phyloP scores from a whole-genome alignment of 106 monocot species.

The Allium fistulosum region DNA sequence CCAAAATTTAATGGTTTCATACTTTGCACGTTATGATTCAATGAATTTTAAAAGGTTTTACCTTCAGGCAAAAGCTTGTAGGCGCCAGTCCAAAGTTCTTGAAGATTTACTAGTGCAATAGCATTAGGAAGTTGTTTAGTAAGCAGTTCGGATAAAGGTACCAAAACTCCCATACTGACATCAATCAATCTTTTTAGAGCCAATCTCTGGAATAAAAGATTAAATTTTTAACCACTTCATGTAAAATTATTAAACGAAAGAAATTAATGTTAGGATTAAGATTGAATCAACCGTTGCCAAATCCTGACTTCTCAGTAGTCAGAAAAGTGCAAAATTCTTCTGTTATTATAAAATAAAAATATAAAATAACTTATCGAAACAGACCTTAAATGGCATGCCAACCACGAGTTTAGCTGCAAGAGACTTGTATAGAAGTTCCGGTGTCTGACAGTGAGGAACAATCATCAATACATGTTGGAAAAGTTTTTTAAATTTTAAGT shows the following conservation, averaged over 20 bases:
- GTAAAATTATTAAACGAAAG: no score
- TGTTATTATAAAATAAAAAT: background rate
- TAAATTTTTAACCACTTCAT: constrained; percentile 1
- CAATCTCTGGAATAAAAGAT: constrained; percentile 59
- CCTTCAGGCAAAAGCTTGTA: constrained; percentile 93
- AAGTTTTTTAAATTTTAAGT: no score
- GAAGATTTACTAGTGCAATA: constrained; percentile 76
- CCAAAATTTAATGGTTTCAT: background rate
- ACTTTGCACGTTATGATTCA: background rate
- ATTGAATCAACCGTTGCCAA: constrained; percentile 97
- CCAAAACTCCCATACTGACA: constrained; percentile 89
- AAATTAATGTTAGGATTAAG: background rate
- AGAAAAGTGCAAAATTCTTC: background rate
- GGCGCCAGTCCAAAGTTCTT: constrained; percentile 77
- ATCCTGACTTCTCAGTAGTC: constrained; percentile 43
- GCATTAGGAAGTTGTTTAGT: constrained; percentile 96
- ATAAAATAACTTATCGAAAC: background rate
- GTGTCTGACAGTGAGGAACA: constrained; percentile 33
- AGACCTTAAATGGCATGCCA: constrained; percentile 99
- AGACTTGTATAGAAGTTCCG: constrained; percentile 85
- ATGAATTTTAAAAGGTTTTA: constrained; percentile 8
- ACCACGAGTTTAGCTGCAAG: constrained; percentile 91
- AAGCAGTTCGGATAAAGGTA: constrained; percentile 88
- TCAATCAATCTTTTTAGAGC: constrained; percentile 95
- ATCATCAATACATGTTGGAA: background rate